Percentiles rank a stretch among this genome's conserved stretches.
Evolutionary conservation across 768 basidiomycete species (phyloP).

Genomic region (Hericium coralloides): DNA sequence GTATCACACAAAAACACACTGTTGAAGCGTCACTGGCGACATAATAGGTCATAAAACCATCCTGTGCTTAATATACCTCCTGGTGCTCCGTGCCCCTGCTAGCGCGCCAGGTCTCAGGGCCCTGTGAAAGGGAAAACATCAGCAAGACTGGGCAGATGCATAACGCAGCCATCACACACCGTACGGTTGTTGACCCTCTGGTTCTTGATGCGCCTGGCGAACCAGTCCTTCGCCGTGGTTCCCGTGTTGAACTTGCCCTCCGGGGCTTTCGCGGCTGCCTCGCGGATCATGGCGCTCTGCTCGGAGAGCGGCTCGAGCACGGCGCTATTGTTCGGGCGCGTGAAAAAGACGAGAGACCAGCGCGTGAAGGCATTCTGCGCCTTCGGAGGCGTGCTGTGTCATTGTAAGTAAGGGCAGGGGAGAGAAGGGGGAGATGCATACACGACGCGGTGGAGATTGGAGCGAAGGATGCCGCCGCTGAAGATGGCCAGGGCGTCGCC

Average conservation of each 20-base stretch:
- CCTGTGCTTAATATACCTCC: not conserved
- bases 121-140: not conserved
- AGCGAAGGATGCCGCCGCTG: conserved; percentile 23
- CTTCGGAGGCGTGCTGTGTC: conserved; percentile 41
- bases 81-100: conserved; percentile 3
- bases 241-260: conserved; percentile 26
- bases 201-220: conserved; percentile 30
- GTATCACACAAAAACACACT: too few relatives aligned
- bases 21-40: too few relatives aligned
- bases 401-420: not conserved
- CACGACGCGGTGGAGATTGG: conserved; percentile 47
- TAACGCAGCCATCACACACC: conserved; percentile 19
- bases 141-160: not conserved
- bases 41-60: not conserved
- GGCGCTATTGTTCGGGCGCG: conserved; percentile 46
- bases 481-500: conserved; percentile 24
- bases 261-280: conserved; percentile 26
- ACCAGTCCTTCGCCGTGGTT: conserved; percentile 33
- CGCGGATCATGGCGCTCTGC: conserved; percentile 41
- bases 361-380: conserved; percentile 42
- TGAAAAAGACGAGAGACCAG: conserved; percentile 66
- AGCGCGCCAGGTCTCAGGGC: conserved; percentile 4
- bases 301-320: conserved; percentile 42
- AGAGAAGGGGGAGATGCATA: conserved; percentile 19
- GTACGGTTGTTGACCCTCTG: conserved; percentile 33